Conservation (phyloP, 1,139 yeast genomes). For the Hanseniaspora uvarum region DNA sequence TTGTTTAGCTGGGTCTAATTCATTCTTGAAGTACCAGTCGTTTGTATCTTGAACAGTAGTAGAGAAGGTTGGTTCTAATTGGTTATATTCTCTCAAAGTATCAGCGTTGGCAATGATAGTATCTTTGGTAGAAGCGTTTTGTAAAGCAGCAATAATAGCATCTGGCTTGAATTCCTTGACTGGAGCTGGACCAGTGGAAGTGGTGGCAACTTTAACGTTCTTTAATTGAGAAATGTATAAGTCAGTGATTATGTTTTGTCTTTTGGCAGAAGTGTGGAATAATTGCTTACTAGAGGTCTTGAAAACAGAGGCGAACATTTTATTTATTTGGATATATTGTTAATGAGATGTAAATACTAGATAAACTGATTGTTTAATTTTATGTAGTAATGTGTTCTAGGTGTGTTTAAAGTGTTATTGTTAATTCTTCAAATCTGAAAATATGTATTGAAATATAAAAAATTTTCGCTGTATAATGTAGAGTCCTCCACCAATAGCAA, state of each 20-base stretch:
- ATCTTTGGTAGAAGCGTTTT: slow-evolving; percentile 10
- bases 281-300: slow-evolving; percentile 15
- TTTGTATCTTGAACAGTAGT: slow-evolving; percentile 14
- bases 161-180: slow-evolving; percentile 66
- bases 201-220: slow-evolving; percentile 74
- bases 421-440: not conserved
- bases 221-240: slow-evolving; percentile 79
- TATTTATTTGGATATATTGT: not conserved
- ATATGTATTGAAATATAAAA: not conserved
- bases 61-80: slow-evolving; percentile 16
- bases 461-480: not conserved
- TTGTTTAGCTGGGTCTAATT: slow-evolving; percentile 16
- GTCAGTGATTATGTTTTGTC: slow-evolving; percentile 57
- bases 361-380: not conserved
- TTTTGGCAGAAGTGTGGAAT: slow-evolving; percentile 19
- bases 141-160: slow-evolving; percentile 15
- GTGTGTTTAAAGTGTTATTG: not conserved
- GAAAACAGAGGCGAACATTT: slow-evolving; percentile 10
- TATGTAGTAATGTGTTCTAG: not conserved
- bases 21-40: slow-evolving; percentile 18
- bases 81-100: slow-evolving; percentile 13
- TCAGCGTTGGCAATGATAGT: slow-evolving; percentile 15
- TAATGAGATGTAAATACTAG: not conserved
- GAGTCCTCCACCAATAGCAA: not conserved
- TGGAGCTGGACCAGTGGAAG: slow-evolving; percentile 62